Base-by-base conservation (phyloP, 2,329 filamentous ascomycete species). In the Aureobasidium lini region DNA sequence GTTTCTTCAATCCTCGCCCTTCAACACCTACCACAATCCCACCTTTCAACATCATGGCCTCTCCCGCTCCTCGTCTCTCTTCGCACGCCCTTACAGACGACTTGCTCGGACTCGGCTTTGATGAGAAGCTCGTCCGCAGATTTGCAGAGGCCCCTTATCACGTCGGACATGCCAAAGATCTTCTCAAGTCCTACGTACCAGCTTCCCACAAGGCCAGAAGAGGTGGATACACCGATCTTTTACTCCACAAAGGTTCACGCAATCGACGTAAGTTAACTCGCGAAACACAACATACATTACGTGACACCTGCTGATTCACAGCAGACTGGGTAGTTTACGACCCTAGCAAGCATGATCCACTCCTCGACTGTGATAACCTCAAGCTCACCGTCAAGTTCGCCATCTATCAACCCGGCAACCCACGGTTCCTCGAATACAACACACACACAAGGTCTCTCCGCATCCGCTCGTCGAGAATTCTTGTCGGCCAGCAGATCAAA, bases 281-380 rank as follows among this genome's bases (percentile, higher is more conserved):
- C 32, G 18, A 28, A 10, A 23, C 9, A n/a, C 6, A 2, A 29
- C 1, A 13, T 6, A 28, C 1, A 37, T 6, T 4, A 9, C 15
- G 15, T 15, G 13, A 10, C 54, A 16, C 16, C 10, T 32, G 16
- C 36, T 58, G 23, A 58, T 11, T 7, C 10, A 2, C n/a, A 15
- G 18, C 23, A 57, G 54, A n/a, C 23, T 60, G 58, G 47, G 42
- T 47, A 18, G 28, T 60, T 31, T 60, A 54, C 23, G 58, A 60
- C 23, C 58, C 58, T 3, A n/a, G 23, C 48, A 54, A 53, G 37
- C 28, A 49, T 37, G 42, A 37, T 9, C 42, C 49, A 4, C 23
- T 10, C 8, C n/a, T 54, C 39, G 36, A 47, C 16, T 9, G 32
- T 4, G 40, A 60, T 6, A 39, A 43, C 3, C 42, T 60, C 3